Evolutionary conservation across 2,329 filamentous ascomycete species (phyloP).

Genomic region (Coleophoma crateriformis): DNA sequence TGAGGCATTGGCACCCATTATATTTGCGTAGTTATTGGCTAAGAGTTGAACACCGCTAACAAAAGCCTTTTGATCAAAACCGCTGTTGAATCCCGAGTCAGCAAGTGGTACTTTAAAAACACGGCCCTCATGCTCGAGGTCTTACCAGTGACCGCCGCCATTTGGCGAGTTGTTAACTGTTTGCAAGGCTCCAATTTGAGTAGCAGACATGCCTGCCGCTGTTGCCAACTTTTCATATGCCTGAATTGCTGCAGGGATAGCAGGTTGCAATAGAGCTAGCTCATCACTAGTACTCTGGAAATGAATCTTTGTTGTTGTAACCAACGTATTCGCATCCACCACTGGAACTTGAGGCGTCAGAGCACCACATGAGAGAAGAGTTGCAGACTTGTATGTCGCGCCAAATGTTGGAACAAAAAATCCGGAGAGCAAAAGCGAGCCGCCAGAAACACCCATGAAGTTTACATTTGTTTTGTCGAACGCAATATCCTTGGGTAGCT

Average conservation of each 20-base stretch:
- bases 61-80: conserved; percentile 49
- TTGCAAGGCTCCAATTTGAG: conserved; percentile 43
- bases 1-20: conserved; percentile 44
- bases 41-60: conserved; percentile 52
- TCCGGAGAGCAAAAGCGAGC: conserved; percentile 45
- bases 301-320: conserved; percentile 44
- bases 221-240: conserved; percentile 45
- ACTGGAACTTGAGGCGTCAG: conserved; percentile 47
- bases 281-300: conserved; percentile 51
- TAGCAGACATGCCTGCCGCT: conserved; percentile 34
- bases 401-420: conserved; percentile 50
- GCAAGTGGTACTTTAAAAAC: background rate
- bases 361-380: conserved; percentile 51
- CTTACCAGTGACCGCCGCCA: conserved; percentile 47
- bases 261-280: conserved; percentile 39
- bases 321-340: conserved; percentile 33
- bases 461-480: conserved; percentile 47
- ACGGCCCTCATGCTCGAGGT: too few species aligned
- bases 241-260: conserved; percentile 42
- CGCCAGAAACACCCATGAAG: conserved; percentile 53
- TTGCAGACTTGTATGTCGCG: conserved; percentile 32
- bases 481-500: conserved; percentile 45
- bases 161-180: conserved; percentile 51
- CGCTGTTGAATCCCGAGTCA: conserved; percentile 16
- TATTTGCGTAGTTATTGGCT: conserved; percentile 42